Base-by-base conservation (phyloP, 805 yeast species). In the Starmerella apis region DNA sequence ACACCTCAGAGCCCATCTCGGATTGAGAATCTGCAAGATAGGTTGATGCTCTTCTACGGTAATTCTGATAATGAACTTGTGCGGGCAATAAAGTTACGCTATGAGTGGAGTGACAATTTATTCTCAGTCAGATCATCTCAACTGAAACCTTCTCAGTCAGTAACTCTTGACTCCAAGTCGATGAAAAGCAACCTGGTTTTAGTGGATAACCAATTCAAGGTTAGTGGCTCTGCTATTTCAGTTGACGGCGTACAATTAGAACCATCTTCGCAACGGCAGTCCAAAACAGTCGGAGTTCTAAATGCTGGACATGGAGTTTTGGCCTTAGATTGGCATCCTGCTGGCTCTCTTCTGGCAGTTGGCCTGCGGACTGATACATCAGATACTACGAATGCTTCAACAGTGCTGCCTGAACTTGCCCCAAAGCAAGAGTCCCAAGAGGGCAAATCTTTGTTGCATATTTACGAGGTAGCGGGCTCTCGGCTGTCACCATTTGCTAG, bases 31-130 rank as follows among this genome's bases (percentile, higher is more conserved):
- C 61, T 74, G 13, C 69, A 68, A 43, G 78, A 73, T 31, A 68
- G 73, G 43, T 56, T 72, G 35, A 61, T 59, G 31, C 63, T 72
- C 37, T 58, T 74, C 45, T 79, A 71, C 60, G 88, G 88, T 0
- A 59, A 65, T 24, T 72, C 77, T 55, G 70, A 68, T 32, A 62
- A 61, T 0, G 70, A 70, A 46, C 68, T 76, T 37, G 62, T 73
- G 10, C 62, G 63, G 16, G 63, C 76, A 2, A 63, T 76, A 3
- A 63, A 69, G 22, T 68, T 72, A 32, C 74, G 81, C 51, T 69
- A 67, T 16, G 65, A 64, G 3, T 80, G 82, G 78, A 78, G 76
- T 31, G 63, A 63, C 1, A 63, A 68, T 24, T 54, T 76, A 33
- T 78, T 78, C 52, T 63, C 56, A 61, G 77, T 58, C 66, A 70